Evolutionary conservation across 2,329 filamentous ascomycete species (phyloP), one percentile per base, ranked within the genome.

Genomic region (Salinomyces thailandicus): DNA sequence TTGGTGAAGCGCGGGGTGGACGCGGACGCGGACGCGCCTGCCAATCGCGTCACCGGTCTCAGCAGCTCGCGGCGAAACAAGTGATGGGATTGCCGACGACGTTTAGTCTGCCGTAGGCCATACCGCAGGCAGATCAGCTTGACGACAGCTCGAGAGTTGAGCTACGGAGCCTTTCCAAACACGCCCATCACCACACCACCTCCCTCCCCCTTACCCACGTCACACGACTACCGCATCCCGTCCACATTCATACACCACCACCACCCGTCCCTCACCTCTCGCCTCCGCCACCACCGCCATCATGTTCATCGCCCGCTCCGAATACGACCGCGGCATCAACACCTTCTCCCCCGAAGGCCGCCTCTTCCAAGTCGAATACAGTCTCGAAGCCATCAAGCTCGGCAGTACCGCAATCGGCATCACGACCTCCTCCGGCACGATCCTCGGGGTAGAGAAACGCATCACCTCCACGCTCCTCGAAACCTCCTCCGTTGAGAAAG

Each of bases 351-450:
- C 91, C 44, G 91, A 98, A 76, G 91, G 91, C 59, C 91, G 91
- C 67, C 84, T 98, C 64, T 98, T 98, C 77, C 91, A 98, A 72
- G 91, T 98, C 72, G 91, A 98, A 81, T 98, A 98, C 78, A 96
- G 91, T 42, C 82, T 98, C 64, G 91, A 98, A 73, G 91, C 91
- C 66, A 98, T 98, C 77, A 98, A 98, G 73, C 84, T 96, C 51
- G 91, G 91, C 52, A 93, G 85, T 56, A 98, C 91, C 52, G 91
- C 91, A 59, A 98, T 98, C 68, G 91, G 91, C 55, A 73, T 98
- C 50, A 86, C 91, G 55, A 98, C 91, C 33, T 83, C 85, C 40
- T 84, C 93, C 62, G 91, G 91, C 58, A 87, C 96, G 44, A 82
- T 98, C 59, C 81, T 98, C 35, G 91, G 91, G 52, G 91, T 98